phyloP scores from a whole-genome alignment of 768 basidiomycete species.

The Pleurotus ostreatus region DNA sequence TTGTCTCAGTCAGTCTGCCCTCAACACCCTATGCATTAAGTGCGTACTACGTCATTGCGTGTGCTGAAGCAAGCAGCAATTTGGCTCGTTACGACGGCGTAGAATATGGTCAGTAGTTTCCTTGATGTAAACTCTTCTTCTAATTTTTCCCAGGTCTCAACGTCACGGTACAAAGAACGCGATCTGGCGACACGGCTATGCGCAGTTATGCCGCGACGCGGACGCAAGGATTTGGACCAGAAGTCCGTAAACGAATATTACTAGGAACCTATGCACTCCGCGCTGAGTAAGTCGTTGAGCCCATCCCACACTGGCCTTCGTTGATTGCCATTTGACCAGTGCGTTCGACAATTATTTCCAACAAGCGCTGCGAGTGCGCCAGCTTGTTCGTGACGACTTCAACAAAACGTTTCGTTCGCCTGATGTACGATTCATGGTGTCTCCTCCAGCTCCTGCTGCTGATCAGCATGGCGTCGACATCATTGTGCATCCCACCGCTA shows the following conservation, averaged over 20 bases:
- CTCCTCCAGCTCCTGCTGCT: neutral
- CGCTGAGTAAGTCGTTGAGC: conserved; percentile 64
- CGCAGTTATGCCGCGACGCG: conserved; percentile 58
- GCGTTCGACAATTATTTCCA: conserved; percentile 98
- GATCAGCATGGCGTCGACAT: conserved; percentile 57
- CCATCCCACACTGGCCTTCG: neutral
- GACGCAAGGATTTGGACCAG: conserved; percentile 69
- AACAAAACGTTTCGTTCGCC: conserved; percentile 58
- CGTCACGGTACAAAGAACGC: conserved; percentile 17
- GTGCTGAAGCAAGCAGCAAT: conserved; percentile 91
- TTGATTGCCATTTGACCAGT: conserved; percentile 32
- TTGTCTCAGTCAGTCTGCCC: conserved; percentile 75
- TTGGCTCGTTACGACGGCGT: conserved; percentile 88
- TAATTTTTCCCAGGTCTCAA: conserved; percentile 41
- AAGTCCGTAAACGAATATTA: conserved; percentile 84
- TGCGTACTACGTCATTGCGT: conserved; percentile 94
- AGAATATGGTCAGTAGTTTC: conserved; percentile 56
- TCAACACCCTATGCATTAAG: conserved; percentile 69
- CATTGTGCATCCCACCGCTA: conserved; percentile 82
- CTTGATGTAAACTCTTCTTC: neutral
- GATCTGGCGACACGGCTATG: neutral
- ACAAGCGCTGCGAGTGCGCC: conserved; percentile 82
- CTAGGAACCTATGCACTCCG: conserved; percentile 90
- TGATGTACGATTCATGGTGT: conserved; percentile 28
- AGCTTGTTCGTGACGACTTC: conserved; percentile 70